phyloP scores from a whole-genome alignment of 208 protist genomes.

The Trypanosoma theileri region DNA sequence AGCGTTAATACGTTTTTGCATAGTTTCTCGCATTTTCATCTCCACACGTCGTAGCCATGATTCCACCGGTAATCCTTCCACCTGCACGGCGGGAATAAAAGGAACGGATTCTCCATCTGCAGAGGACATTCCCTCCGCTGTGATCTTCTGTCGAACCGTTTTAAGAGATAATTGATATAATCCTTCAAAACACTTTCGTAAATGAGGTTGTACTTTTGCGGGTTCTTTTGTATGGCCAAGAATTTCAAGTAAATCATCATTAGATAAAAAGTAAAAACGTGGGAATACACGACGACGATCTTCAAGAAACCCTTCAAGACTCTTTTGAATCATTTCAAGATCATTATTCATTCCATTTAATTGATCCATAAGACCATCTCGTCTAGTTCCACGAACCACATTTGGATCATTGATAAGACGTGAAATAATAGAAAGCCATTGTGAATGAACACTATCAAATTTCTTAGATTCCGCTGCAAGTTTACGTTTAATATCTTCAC shows the following conservation, averaged over 20 bases:
- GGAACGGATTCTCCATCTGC: conserved; percentile 94
- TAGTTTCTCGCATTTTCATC: conserved; percentile 90
- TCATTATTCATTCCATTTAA: conserved; percentile 94
- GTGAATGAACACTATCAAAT: conserved; percentile 95
- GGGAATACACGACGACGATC: conserved; percentile 96
- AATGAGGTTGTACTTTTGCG: conserved; percentile 94
- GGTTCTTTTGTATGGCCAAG: conserved; percentile 97
- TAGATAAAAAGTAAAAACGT: conserved; percentile 98
- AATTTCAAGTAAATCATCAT: conserved; percentile 98
- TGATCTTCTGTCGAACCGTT: conserved; percentile 60
- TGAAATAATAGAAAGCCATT: conserved; percentile 92
- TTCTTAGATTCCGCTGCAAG: conserved; percentile 94
- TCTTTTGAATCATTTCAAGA: conserved; percentile 97
- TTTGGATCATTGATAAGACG: conserved; percentile 89
- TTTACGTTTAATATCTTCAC: conserved; percentile 98
- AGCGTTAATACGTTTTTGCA: conserved; percentile 81
- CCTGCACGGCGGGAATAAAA: conserved; percentile 82
- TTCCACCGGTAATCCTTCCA: conserved; percentile 93
- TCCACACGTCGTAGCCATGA: conserved; percentile 93
- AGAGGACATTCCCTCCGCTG: conserved; percentile 83
- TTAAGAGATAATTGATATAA: conserved; percentile 90
- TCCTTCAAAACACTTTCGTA: conserved; percentile 98
- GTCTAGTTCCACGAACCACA: conserved; percentile 81
- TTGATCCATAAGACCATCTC: conserved; percentile 91
- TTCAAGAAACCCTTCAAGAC: conserved; percentile 96